phyloP scores from a whole-genome alignment of 164 flowering plant species.

The Euptelea pleiosperma region DNA sequence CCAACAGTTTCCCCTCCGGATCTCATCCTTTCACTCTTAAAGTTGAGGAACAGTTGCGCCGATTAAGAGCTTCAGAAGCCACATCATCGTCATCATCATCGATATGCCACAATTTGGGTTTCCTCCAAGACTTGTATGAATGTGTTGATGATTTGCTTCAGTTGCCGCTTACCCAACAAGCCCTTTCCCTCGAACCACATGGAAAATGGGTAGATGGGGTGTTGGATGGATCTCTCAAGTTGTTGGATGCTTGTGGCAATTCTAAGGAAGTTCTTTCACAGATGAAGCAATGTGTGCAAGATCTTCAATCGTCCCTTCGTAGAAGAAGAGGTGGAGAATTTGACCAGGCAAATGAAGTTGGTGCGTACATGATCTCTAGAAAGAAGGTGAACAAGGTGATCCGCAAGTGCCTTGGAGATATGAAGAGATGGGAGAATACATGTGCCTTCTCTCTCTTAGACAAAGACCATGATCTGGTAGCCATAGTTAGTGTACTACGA shows the following conservation, averaged over 20 bases:
- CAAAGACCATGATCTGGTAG: neutral
- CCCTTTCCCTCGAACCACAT: neutral
- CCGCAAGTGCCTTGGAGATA: conserved; percentile 7
- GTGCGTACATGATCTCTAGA: neutral
- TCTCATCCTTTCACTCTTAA: conserved; percentile 7
- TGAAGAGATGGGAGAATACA: conserved; percentile 2
- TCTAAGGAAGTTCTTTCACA: conserved; percentile 9
- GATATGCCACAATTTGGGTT: neutral
- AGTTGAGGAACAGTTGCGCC: conserved; percentile 1
- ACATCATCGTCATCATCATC: neutral
- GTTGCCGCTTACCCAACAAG: conserved; percentile 11
- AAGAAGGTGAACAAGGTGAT: conserved; percentile 17
- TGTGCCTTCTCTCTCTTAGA: neutral
- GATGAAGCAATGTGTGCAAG: conserved; percentile 4
- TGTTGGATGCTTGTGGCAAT: conserved; percentile 10
- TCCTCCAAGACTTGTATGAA: conserved; percentile 7
- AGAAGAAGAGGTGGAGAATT: conserved; percentile 10
- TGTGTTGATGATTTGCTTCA: conserved; percentile 7
- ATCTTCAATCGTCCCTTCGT: conserved; percentile 6
- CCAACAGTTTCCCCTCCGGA: conserved; percentile 15
- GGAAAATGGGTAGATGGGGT: neutral
- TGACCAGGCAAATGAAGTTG: neutral
- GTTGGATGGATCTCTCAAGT: conserved; percentile 13
- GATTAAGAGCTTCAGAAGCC: neutral
- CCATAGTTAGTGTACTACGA: conserved; percentile 1